Percentiles rank a stretch among this genome's conserved stretches.
Evolutionary conservation across 2,329 filamentous ascomycete species (phyloP).

Genomic region (Fusarium robinianum): DNA sequence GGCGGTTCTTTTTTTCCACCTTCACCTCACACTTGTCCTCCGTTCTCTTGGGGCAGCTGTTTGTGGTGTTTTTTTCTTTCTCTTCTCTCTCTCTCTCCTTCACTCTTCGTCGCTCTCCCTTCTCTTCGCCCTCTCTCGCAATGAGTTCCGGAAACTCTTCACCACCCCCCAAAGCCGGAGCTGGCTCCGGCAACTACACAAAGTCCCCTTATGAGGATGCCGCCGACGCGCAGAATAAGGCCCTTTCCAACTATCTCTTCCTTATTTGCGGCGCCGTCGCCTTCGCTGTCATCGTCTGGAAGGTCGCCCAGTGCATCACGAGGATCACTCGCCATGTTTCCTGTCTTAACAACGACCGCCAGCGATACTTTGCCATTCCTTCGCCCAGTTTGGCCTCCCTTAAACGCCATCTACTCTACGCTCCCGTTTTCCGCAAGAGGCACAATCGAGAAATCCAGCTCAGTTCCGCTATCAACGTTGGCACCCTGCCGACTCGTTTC

Average conservation of each 20-base stretch:
- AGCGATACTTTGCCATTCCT: constrained; percentile 75
- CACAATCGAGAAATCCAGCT: constrained; percentile 68
- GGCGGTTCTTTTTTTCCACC: constrained; percentile 13
- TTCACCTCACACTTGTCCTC: constrained; percentile 2
- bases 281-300: constrained; percentile 68
- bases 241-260: constrained; percentile 64
- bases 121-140: constrained; percentile 8
- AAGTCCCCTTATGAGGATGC: constrained; percentile 17
- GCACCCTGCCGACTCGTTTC: constrained; percentile 65
- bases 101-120: constrained; percentile 1
- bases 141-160: constrained; percentile 35
- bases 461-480: constrained; percentile 59
- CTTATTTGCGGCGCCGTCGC: constrained; percentile 68
- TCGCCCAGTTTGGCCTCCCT: constrained; percentile 59
- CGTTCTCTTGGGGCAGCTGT: constrained; percentile 20
- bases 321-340: constrained; percentile 74
- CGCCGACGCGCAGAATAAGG: constrained; percentile 45
- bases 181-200: constrained; percentile 26
- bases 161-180: constrained; percentile 19
- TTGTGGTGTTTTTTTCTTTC: constrained; percentile 14
- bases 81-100: constrained; percentile 6
- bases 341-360: constrained; percentile 77
- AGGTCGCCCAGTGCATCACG: constrained; percentile 61
- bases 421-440: constrained; percentile 63
- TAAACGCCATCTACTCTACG: constrained; percentile 75